Base-by-base conservation (phyloP, 2,329 filamentous ascomycete genomes). In the Macrophomina phaseolina region DNA sequence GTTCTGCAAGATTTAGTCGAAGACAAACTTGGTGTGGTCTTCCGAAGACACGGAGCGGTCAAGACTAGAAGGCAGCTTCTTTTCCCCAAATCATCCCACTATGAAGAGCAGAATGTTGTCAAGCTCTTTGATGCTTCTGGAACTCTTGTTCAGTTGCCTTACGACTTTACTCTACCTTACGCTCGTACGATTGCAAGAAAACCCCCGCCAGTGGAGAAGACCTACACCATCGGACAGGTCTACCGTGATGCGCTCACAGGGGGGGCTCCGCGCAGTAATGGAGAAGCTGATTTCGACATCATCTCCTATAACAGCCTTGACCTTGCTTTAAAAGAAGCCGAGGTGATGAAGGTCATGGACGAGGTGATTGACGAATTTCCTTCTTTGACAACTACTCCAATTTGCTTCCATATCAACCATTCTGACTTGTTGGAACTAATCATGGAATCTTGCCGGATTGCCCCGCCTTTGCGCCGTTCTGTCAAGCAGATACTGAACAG, bases 231-330 rank as follows among this genome's bases (percentile, higher is more conserved):
- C 76, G 94, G 93, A 6, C 90, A 86, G 40, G 93, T 98, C 1
- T 98, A 93, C 75, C 88, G 95, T 48, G 91, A 96, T 70, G 89
- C 87, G 53, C 84, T 89, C 58, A 89, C 89, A 65, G 93, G 92
- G 7, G 91, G 92, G 2, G 91, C 97, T 71, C 95, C 95, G 6
- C 86, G 86, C 66, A 91, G 90, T 73, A 91, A 92, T 75, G 91
- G 92, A 9, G 95, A 98, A 75, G 94, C 96, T 2, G 94, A 98
- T 76, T 99, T 98, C 76, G 95, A 99, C 78, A 93, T 99, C 68
- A 86, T 97, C n/a, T 94, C 93, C 0, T 86, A 88, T 52, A 90
- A 94, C 71, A 90, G 90, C 0, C 80, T 93, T 5, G 93, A 98
- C 73, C 82, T 97, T 53, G 90, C 93, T 1, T 79, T 97, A 66